Evolutionary conservation across 345 rosid genomes (phyloP), one percentile per base, ranked within the genome.

Genomic region (Mercurialis annua): DNA sequence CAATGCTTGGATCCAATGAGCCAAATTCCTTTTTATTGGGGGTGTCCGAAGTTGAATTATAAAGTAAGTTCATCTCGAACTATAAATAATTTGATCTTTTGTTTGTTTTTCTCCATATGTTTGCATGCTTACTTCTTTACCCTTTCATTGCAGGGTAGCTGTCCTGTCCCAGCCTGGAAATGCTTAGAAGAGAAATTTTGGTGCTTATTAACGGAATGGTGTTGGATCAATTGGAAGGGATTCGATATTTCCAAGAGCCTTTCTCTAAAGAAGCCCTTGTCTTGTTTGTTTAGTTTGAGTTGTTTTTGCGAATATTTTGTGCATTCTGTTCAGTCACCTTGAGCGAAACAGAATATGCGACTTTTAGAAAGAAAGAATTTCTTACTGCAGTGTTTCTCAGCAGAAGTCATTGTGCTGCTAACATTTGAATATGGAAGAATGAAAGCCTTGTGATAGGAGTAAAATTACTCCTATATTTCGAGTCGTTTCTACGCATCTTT

Each of bases 1-100:
- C 87, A 0, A 40, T 80, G 70, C 85, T 86, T 56, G 92, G 92
- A 73, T 80, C 85, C 64, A 71, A 63, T 53, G 92, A 79, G 44
- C 85, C 87, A 48, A 67, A 77, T 70, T 77, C 87, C 11, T 77
- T 80, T 48, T 23, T 87, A 44, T 27, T 83, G 46, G 86, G 90
- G 49, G 75, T 75, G 57, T 81, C 87, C 17, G 87, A 82, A 50
- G 64, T 70, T 24, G 88, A 88, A 50, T 82, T 78, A 47, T 81
- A 68, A 82, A 55, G 88, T 78, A 73, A 64, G 15, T 52, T 61
- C 56, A 42, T 26, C 58, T 60, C 30, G 6, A 36, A 7, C 79
- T 77, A 51, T 76, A 80, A 55, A 85, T 75, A 67, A 65, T 23
- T 50, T 54, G n/a, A 27, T 26, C 4, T 52, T 63, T 31, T 10